phyloP scores from a whole-genome alignment of 2,329 filamentous ascomycete species.

The Emydomyces testavorans region DNA sequence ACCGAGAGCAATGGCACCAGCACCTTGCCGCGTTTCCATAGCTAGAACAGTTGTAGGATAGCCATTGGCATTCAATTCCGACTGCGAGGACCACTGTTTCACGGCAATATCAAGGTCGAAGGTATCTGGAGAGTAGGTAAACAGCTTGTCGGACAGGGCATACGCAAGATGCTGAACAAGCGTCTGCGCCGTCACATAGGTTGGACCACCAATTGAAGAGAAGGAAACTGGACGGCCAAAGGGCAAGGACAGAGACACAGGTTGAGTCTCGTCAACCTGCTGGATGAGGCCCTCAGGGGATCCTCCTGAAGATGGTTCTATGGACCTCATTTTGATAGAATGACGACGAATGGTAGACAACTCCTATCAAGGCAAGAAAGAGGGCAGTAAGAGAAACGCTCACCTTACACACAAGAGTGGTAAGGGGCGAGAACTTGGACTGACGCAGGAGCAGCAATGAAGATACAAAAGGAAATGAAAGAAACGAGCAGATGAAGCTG shows the following conservation, averaged over 20 bases:
- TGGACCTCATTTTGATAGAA: conserved; percentile 11
- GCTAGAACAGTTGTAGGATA: conserved; percentile 65
- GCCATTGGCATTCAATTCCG: conserved; percentile 69
- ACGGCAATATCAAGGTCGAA: conserved; percentile 82
- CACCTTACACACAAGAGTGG: background rate
- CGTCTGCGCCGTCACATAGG: conserved; percentile 84
- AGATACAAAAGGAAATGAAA: conserved; percentile 5
- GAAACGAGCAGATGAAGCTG: conserved; percentile 1
- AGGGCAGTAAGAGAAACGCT: background rate
- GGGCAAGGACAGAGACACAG: conserved; percentile 7
- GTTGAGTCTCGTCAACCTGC: background rate
- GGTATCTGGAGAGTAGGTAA: conserved; percentile 86
- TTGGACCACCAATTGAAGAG: conserved; percentile 56
- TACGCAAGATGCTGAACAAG: conserved; percentile 95
- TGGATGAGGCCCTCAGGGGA: background rate
- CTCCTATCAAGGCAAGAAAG: background rate
- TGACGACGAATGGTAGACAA: background rate
- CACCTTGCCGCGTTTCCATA: conserved; percentile 78
- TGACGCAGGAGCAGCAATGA: background rate
- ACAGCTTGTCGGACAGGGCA: conserved; percentile 90
- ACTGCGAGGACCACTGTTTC: conserved; percentile 59
- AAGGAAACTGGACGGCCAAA: conserved; percentile 22
- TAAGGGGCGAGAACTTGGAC: background rate
- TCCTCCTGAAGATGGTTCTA: conserved; percentile 13
- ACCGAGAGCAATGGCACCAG: conserved; percentile 80